These are phyloP conservation scores for Aspergillus diversus DNA, from an alignment of 495 filamentous ascomycete genomes.

Conservation along the genomic window DNA sequence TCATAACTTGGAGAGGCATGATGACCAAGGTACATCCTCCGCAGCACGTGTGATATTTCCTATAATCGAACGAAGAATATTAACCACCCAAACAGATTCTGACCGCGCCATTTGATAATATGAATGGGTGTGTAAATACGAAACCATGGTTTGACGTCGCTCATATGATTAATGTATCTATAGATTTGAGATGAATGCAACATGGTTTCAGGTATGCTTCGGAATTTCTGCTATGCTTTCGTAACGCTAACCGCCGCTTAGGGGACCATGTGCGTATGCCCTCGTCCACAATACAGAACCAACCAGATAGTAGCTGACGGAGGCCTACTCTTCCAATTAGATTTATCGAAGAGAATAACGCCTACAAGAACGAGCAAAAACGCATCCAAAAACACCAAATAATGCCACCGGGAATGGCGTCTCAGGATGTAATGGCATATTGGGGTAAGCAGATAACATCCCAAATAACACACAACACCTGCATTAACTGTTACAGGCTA, in stretches of 20 bases:
- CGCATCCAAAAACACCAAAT: slow-evolving; percentile 54
- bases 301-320: slow-evolving; percentile 14
- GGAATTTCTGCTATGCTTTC: slow-evolving; percentile 6
- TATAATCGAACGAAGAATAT: neutral
- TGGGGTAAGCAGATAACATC: slow-evolving; percentile 48
- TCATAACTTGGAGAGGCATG: slow-evolving; percentile 97
- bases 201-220: slow-evolving; percentile 75
- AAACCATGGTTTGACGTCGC: neutral
- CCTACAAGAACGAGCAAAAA: slow-evolving; percentile 61
- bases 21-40: slow-evolving; percentile 79
- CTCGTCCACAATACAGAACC: neutral
- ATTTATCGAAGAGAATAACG: slow-evolving; percentile 91
- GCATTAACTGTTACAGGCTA: slow-evolving; percentile 64
- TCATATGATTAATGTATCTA: slow-evolving; percentile 17
- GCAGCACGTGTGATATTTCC: neutral
- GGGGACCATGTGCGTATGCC: slow-evolving; percentile 73
- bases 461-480: neutral
- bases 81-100: slow-evolving; percentile 64
- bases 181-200: slow-evolving; percentile 97
- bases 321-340: slow-evolving; percentile 43
- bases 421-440: slow-evolving; percentile 69
- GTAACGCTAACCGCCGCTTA: slow-evolving; percentile 38
- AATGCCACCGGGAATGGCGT: slow-evolving; percentile 56
- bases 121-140: slow-evolving; percentile 66
- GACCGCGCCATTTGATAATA: slow-evolving; percentile 77